phyloP scores from a whole-genome alignment of 169 alveolate genomes.

The Eimeria necatrix region DNA sequence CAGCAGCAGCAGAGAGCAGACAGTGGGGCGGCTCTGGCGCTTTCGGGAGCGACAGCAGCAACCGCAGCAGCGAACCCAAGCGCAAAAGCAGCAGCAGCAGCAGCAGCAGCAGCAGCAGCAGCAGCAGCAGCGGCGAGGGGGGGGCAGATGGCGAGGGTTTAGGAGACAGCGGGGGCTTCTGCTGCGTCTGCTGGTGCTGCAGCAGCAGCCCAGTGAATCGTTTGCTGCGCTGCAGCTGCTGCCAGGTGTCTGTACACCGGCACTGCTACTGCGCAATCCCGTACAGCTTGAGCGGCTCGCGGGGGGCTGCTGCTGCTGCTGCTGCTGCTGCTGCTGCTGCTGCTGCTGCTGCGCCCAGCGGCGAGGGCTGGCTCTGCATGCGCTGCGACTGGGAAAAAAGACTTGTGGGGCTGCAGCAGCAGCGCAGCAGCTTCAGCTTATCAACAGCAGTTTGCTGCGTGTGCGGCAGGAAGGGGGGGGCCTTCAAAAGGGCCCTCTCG shows the following conservation, averaged over 20 bases:
- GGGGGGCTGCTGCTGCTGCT: slow-evolving; percentile 6
- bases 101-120: background rate
- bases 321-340: background rate
- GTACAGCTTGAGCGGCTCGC: background rate
- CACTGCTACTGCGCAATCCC: slow-evolving; percentile 38
- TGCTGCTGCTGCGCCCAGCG: slow-evolving; percentile 31
- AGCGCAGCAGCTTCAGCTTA: slow-evolving; percentile 30
- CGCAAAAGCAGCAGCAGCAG: slow-evolving; percentile 1
- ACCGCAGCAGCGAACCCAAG: background rate
- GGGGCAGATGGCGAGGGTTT: background rate
- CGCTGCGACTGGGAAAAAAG: slow-evolving; percentile 78
- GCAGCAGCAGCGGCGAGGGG: slow-evolving; percentile 30
- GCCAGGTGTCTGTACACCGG: slow-evolving; percentile 48
- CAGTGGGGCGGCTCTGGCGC: background rate
- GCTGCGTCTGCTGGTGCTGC: slow-evolving; percentile 55
- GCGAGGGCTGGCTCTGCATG: slow-evolving; percentile 75
- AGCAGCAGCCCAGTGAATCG: slow-evolving; percentile 22
- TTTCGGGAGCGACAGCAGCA: background rate
- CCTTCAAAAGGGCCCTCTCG: slow-evolving; percentile 39
- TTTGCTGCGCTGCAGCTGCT: slow-evolving; percentile 61
- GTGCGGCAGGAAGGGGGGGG: slow-evolving; percentile 79
- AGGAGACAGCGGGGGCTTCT: background rate
- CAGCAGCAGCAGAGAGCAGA: no score
- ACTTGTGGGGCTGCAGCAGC: slow-evolving; percentile 78
- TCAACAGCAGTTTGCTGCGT: slow-evolving; percentile 71